Base-by-base conservation (phyloP, 1,284 basidiomycete species). In the Cutaneotrichosporon sp. region DNA sequence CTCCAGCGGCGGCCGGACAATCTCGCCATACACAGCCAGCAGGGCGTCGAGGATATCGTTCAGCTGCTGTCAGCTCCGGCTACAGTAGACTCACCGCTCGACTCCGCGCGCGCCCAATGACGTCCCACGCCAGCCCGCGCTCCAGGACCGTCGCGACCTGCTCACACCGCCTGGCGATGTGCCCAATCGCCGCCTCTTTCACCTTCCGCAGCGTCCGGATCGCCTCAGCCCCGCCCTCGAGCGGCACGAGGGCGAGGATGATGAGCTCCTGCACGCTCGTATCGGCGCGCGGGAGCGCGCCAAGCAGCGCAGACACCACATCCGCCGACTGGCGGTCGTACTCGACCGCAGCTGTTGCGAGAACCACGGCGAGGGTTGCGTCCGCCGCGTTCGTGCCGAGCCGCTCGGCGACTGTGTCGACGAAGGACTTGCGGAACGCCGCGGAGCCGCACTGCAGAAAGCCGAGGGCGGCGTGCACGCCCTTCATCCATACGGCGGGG, bases 181-280 rank as follows among this genome's bases (percentile, higher is more conserved):
- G 56, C 34, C 54, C 38, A 6, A 33, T 42, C 3, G 33, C 44
- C 6, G 11, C 42, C 9, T 50, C 37, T 19, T 11, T 38, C 3
- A 24, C 25, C 19, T 46, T 26, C 4, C 16, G 26, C 12, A 27
- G 42, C n/a, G 19, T 11, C 16, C 24, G n/a, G 5, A 38, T 19
- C 1, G 46, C 46, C 25, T 20, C 17, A 25, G 24, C 24, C n/a
- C 27, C 46, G 8, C 48, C 44, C 4, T 62, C 38, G 3, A 60
- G 51, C 3, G 59, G 49, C 5, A 64, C 55, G 4, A 64, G 34
- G 1, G 62, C 50, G 7, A 64, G 57, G 26, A 66, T 38, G 10
- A 61, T 39, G 4, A 66, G 44, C 33, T 68, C 66, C 51, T 65
- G 64, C 2, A 66, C 57, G 5, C 54, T 56, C 29, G 53, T 52